Conservation (phyloP, 371 early-diverging fungal genomes). For the Mortierella sp. region DNA sequence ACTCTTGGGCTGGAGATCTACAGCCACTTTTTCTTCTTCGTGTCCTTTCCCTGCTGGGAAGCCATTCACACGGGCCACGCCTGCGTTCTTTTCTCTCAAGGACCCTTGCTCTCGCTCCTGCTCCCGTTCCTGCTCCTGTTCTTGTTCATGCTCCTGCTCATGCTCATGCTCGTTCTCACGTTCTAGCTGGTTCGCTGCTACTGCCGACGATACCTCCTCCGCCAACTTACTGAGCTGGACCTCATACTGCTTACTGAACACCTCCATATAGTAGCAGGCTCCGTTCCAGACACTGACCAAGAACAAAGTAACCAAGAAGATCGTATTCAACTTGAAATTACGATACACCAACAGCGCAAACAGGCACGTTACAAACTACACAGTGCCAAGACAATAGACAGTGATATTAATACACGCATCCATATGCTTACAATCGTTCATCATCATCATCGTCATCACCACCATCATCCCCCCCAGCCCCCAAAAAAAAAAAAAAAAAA, state of each 20-base stretch:
- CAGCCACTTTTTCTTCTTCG: slow-evolving; percentile 36
- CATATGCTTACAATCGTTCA: too few species aligned
- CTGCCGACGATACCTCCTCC: slow-evolving; percentile 43
- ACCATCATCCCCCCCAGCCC: too few species aligned
- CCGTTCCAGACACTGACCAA: slow-evolving; percentile 76
- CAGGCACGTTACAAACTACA: slow-evolving; percentile 48
- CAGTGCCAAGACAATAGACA: neutral
- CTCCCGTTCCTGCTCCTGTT: slow-evolving; percentile 2
- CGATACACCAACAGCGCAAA: slow-evolving; percentile 52
- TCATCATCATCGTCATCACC: too few species aligned
- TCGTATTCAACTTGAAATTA: slow-evolving; percentile 65
- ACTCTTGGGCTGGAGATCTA: neutral
- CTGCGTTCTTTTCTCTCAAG: slow-evolving; percentile 11
- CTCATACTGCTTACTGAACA: slow-evolving; percentile 71
- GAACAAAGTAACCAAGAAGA: slow-evolving; percentile 65
- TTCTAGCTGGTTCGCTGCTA: slow-evolving; percentile 37
- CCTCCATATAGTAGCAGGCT: slow-evolving; percentile 79
- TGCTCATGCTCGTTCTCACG: slow-evolving; percentile 7
- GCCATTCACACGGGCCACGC: neutral
- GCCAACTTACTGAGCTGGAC: slow-evolving; percentile 60
- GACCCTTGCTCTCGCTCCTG: neutral
- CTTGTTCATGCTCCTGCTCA: neutral
- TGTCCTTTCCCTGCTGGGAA: neutral
- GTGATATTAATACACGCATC: neutral
- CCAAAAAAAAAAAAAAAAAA: too few species aligned